These are phyloP conservation scores for Sarcocystis neurona DNA, from an alignment of 169 alveolate species.

Conservation along the genomic window DNA sequence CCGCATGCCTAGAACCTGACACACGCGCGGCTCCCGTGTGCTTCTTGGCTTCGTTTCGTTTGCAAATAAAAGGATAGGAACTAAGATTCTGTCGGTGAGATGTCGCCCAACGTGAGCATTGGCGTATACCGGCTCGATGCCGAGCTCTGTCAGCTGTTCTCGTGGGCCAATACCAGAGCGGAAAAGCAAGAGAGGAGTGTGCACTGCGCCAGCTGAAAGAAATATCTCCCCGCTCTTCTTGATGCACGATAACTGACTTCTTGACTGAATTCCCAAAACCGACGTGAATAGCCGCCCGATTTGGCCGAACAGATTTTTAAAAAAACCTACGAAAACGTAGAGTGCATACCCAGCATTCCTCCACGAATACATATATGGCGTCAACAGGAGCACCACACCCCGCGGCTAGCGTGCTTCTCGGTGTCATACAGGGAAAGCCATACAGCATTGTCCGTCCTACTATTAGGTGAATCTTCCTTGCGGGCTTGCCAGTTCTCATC, in stretches of 20 bases:
- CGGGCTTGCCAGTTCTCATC: too few relatives aligned
- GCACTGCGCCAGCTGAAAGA: slow-evolving; percentile 72
- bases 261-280: background rate
- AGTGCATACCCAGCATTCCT: too few relatives aligned
- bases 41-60: slow-evolving; percentile 25
- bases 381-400: background rate
- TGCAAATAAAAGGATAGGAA: slow-evolving; percentile 68
- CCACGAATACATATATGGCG: background rate
- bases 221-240: slow-evolving; percentile 36
- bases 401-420: too few relatives aligned
- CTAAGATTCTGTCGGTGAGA: slow-evolving; percentile 70
- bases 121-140: background rate
- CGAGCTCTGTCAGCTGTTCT: slow-evolving; percentile 14
- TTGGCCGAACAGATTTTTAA: background rate
- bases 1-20: slow-evolving; percentile 54
- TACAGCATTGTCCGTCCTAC: too few relatives aligned
- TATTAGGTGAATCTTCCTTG: too few relatives aligned
- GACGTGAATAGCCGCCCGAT: background rate
- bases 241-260: background rate
- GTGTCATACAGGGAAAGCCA: too few relatives aligned
- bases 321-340: background rate
- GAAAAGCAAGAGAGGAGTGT: slow-evolving; percentile 70
- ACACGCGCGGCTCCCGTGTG: slow-evolving; percentile 43
- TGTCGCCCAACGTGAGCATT: background rate
- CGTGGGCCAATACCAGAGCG: slow-evolving; percentile 66